Evolutionary conservation across 768 basidiomycete genomes (phyloP), one percentile per base, ranked within the genome.

Genomic region (Boletellus ananas): DNA sequence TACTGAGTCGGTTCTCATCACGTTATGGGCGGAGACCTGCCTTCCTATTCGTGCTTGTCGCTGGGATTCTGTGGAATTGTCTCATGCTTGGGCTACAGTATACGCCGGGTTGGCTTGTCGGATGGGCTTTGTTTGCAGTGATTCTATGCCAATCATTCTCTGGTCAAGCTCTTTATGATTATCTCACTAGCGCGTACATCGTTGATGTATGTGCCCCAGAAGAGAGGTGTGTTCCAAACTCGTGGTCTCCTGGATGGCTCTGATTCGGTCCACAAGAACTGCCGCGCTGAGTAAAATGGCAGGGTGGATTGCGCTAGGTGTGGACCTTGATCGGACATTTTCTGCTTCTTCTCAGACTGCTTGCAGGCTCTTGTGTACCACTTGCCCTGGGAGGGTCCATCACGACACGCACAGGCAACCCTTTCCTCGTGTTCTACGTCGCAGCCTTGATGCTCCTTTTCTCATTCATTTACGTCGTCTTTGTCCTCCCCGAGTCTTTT

Each of bases 271-370:
- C 31, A 23, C 16, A 48, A 69, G 69, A 43, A 65, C 68, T 20
- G 23, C 60, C 0, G 41, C 59, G 11, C 40, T 70, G 33, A 71
- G 62, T 20, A 58, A 53, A 23, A 49, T 64, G 6, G 31, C 55
- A 8, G 69, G 69, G 8, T 71, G 68, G 69, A n/a, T 49, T 9
- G 43, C 47, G 4, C 35, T 70, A 44, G 69, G 69, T 65, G 17
- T 20, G 43, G 6, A 34, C 47, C 25, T 34, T 11, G n/a, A 13
- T 48, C 17, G 6, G 5, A 27, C 3, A 10, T 21, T 21, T 9
- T 21, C 35, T 12, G 9, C 11, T 27, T 45, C 20, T 45, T 25
- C 11, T 43, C n/a, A 47, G 34, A 27, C 27, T 20, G 21, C 48
- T 16, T 29, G 29, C 29, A 70, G 66, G 68, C 31, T 51, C 50